Evolutionary conservation across 1,284 basidiomycete species (phyloP), one percentile per base, ranked within the genome.

Genomic region (Apiotrichum gamsii): DNA sequence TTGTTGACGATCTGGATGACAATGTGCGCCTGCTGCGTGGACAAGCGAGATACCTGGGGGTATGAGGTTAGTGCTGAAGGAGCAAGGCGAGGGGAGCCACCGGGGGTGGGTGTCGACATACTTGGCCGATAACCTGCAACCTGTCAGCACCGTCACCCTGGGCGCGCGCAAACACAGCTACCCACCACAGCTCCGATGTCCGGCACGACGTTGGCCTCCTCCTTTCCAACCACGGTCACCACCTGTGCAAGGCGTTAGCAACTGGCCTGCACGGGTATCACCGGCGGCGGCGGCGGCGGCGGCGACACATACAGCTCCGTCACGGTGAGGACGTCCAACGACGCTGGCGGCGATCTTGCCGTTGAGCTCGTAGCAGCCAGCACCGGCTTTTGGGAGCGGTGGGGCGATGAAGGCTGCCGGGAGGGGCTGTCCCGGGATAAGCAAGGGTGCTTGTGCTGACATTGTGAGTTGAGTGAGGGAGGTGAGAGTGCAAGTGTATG

Each of bases 1-100:
- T 85, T 87, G 64, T 95, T 89, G 24, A 96, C 90, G 13, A 93
- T 84, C 30, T 85, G 82, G 56, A 98, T 91, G 1, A 87, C 84
- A 10, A 97, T 72, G 45, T 83, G 80, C 2, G 94, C 94, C 71
- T 95, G 90, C 49, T 83, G 74, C 1, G 93, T 87, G 0, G 88
- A 90, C 23, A 97, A 77, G 11, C 93, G 83, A 6, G 87, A 87
- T 20, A 97, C 78, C 43, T 69, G 50, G 8, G n/a, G 19, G 44
- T 44, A 35, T 38, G 41, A 39, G 80, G 82, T 83, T 18, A n/a
- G n/a, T n/a, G n/a, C n/a, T n/a, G n/a, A n/a, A n/a, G n/a, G n/a
- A n/a, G n/a, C n/a, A n/a, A n/a, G n/a, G n/a, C n/a, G n/a, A n/a
- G n/a, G n/a, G n/a, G n/a, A n/a, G n/a, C 20, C 2, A 16, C 11